Conservation (phyloP, 805 yeast species). For the Candida anglica region DNA sequence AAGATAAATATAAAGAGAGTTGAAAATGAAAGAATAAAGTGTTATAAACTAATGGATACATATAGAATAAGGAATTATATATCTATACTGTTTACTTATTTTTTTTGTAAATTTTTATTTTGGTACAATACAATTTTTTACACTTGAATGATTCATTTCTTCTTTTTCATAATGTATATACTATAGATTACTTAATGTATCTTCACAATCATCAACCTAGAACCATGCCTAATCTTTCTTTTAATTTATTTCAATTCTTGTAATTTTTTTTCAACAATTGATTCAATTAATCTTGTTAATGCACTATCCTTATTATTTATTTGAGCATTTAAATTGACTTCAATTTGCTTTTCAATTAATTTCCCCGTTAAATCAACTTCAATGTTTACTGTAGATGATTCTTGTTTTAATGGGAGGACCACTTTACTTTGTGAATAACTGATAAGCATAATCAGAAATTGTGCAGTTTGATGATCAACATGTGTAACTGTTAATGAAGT, state of each 20-base stretch:
- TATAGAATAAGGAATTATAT: too few species aligned
- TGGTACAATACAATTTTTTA: too few species aligned
- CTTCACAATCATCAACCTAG: too few species aligned
- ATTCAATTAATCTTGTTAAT: slow-evolving; percentile 44
- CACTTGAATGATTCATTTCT: too few species aligned
- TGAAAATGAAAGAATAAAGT: too few species aligned
- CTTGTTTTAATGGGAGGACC: slow-evolving; percentile 57
- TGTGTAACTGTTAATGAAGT: slow-evolving; percentile 83
- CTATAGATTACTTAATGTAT: too few species aligned
- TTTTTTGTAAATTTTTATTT: too few species aligned
- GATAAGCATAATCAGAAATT: slow-evolving; percentile 86
- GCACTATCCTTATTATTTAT: slow-evolving; percentile 45
- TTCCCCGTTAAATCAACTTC: slow-evolving; percentile 97
- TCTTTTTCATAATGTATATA: too few species aligned
- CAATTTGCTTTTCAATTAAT: slow-evolving; percentile 82
- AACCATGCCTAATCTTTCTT: too few species aligned
- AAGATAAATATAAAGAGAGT: not conserved
- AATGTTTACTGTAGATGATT: slow-evolving; percentile 72
- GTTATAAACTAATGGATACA: too few species aligned
- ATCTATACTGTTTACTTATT: too few species aligned
- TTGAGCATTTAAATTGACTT: slow-evolving; percentile 50
- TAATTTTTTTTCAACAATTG: slow-evolving; percentile 28
- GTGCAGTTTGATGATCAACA: slow-evolving; percentile 55
- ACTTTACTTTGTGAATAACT: slow-evolving; percentile 86
- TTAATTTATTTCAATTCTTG: too few species aligned